Evolutionary conservation across 2,329 filamentous ascomycete genomes (phyloP), one percentile per base, ranked within the genome.

Genomic region (Mycosphaerella sp.): DNA sequence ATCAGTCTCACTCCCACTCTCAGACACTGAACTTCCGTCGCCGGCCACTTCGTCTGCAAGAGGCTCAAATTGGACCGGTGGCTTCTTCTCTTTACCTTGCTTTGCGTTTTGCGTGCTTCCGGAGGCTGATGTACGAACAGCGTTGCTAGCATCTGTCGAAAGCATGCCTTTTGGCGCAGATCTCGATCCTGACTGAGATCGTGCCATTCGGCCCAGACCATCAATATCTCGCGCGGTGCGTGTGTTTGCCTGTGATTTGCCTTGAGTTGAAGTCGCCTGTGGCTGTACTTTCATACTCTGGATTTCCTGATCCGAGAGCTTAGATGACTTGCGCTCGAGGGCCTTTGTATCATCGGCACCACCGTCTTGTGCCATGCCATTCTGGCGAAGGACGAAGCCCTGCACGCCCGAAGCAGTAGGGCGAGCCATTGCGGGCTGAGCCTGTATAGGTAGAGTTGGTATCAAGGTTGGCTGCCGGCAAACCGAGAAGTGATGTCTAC

Each of bases 141-240:
- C 52, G 17, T 34, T 38, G 50, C 56, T 58, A 31, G 50, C 53
- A 39, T 60, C 53, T 53, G 56, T 60, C 36, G 36, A 49, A 40
- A 45, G 45, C 3, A 51, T 9, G 9, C 41, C 40, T 6, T 47
- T 36, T 8, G 31, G 17, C 11, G 38, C 44, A 26, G 7, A 17
- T 12, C 51, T 41, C 36, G 38, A 45, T 43, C 6, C 31, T 36
- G 32, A 29, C 4, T 49, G 48, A 41, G 40, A 45, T 6, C 38
- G 50, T 17, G 40, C 36, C 34, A 4, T 36, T 5, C 17, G 40
- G 7, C 6, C 7, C 5, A 8, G 32, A 7, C 21, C 42, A 12
- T 23, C n/a, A 3, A 41, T 23, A 40, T 26, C 12, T n/a, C 26
- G 40, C 4, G 34, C 39, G 10, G 12, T 38, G 10, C 42, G 41